Conservation (phyloP, 139 green algal genomes). For the Volvox africanus region DNA sequence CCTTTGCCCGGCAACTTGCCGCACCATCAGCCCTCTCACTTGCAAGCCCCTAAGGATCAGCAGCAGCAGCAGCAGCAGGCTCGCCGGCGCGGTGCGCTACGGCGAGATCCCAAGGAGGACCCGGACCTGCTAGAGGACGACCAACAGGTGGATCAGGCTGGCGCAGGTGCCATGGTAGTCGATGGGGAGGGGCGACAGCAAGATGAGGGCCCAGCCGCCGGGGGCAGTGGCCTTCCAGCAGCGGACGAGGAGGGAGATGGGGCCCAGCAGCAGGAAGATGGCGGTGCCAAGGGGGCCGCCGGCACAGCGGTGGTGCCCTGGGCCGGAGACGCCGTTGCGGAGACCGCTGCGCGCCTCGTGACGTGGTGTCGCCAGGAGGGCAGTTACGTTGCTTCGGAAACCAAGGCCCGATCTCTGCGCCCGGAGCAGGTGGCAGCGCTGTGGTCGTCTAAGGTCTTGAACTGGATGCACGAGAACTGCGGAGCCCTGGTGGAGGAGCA, state of each 20-base stretch:
- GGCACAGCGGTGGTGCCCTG: slow-evolving; percentile 3
- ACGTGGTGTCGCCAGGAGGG: slow-evolving; percentile 13
- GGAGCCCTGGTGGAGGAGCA: neutral
- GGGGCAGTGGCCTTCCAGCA: neutral
- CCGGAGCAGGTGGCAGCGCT: slow-evolving; percentile 37
- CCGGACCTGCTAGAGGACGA: slow-evolving; percentile 37
- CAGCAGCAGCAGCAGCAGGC: slow-evolving; percentile 27
- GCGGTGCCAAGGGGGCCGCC: neutral
- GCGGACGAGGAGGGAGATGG: neutral
- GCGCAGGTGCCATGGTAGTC: neutral
- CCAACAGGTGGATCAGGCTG: neutral
- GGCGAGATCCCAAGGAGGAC: neutral
- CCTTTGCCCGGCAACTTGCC: slow-evolving; percentile 41
- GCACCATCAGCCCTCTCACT: neutral
- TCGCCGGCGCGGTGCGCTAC: neutral
- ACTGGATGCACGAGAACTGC: slow-evolving; percentile 46
- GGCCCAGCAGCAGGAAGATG: neutral
- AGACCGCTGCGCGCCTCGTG: slow-evolving; percentile 5
- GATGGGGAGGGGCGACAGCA: slow-evolving; percentile 2
- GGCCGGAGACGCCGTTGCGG: slow-evolving; percentile 11
- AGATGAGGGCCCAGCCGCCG: neutral
- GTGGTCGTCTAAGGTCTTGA: slow-evolving; percentile 47
- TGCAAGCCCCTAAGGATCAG: neutral
- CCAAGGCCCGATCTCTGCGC: slow-evolving; percentile 1
- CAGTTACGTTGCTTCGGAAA: neutral